Evolutionary conservation across 768 basidiomycete species (phyloP).

Genomic region (Albatrellus ellisii): DNA sequence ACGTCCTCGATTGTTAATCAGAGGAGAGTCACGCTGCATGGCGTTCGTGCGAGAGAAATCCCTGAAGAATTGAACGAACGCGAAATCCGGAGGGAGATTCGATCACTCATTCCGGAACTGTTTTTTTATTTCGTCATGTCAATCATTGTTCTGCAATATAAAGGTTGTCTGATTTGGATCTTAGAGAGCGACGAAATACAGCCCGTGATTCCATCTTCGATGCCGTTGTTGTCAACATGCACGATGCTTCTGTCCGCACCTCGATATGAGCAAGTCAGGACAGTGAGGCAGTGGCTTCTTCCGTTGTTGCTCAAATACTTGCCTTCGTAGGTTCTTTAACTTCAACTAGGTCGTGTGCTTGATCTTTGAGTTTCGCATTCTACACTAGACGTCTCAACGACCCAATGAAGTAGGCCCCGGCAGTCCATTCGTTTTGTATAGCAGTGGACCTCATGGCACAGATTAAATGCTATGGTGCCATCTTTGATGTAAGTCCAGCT

Average conservation of each 20-base stretch:
- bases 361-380: too few relatives aligned
- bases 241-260: slow-evolving; percentile 36
- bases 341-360: too few relatives aligned
- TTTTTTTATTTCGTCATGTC: slow-evolving; percentile 24
- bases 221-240: slow-evolving; percentile 26
- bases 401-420: slow-evolving; percentile 8
- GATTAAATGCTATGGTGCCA: slow-evolving; percentile 50
- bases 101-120: slow-evolving; percentile 46
- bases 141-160: too few relatives aligned
- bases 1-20: slow-evolving; percentile 51
- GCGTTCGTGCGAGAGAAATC: slow-evolving; percentile 51
- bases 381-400: slow-evolving; percentile 6
- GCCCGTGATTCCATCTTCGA: too few relatives aligned
- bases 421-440: slow-evolving; percentile 44
- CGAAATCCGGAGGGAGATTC: slow-evolving; percentile 58
- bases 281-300: slow-evolving; percentile 61
- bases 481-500: slow-evolving; percentile 45
- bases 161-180: too few relatives aligned
- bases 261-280: slow-evolving; percentile 64
- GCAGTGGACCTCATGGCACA: slow-evolving; percentile 46
- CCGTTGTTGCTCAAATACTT: slow-evolving; percentile 49
- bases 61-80: slow-evolving; percentile 61
- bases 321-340: slow-evolving; percentile 28
- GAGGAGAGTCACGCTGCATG: slow-evolving; percentile 57
- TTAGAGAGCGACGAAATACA: too few relatives aligned